Percentiles rank a stretch among this genome's conserved stretches.
Conservation (phyloP, 1,284 basidiomycete genomes). For the Volvariella volvacea region DNA sequence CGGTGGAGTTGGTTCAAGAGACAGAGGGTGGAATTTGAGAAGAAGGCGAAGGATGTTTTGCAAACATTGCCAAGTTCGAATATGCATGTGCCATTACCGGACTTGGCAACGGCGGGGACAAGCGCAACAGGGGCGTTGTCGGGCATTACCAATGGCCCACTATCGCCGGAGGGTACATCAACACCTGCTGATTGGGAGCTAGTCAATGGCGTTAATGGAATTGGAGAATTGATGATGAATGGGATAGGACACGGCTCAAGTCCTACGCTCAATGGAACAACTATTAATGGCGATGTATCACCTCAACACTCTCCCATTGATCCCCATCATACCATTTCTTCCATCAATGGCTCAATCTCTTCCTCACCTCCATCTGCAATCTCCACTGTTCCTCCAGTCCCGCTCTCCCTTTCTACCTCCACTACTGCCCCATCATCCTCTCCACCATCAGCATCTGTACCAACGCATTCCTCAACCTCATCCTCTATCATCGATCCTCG, state of each 20-base stretch:
- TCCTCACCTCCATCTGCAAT: no score
- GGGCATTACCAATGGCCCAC: no score
- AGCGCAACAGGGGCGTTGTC: constrained; percentile 35
- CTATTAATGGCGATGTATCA: constrained; percentile 5
- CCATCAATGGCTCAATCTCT: no score
- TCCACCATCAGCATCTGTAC: background rate
- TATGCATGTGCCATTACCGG: constrained; percentile 53
- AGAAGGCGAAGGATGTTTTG: constrained; percentile 46
- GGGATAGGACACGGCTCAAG: no score
- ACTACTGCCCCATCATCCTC: background rate
- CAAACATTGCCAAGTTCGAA: constrained; percentile 51
- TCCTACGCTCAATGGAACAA: constrained; percentile 14
- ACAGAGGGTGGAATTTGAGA: constrained; percentile 53
- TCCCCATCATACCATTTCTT: no score
- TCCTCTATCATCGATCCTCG: constrained; percentile 62
- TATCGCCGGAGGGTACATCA: background rate
- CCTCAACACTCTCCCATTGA: no score
- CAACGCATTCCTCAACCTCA: no score
- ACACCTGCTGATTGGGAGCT: background rate
- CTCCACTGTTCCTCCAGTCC: no score
- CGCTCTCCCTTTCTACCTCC: no score
- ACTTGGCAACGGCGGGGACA: constrained; percentile 43
- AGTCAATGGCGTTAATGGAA: no score
- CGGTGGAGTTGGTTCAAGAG: constrained; percentile 93
- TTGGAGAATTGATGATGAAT: no score